These are phyloP conservation scores for Hanseniaspora lachancei DNA, from an alignment of 805 yeast genomes.

Conservation along the genomic window DNA sequence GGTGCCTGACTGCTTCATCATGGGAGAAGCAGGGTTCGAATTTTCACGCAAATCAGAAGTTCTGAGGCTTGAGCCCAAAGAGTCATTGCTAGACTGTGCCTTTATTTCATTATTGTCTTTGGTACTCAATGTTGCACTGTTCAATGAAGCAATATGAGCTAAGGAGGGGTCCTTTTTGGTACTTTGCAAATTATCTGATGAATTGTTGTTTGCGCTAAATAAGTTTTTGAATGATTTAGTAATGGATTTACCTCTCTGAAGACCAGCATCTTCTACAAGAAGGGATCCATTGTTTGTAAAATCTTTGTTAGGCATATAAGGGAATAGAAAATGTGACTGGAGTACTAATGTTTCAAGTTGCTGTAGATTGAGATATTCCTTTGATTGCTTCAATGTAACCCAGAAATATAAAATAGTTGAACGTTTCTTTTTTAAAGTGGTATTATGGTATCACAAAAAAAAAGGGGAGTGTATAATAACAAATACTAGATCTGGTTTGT, in stretches of 20 bases:
- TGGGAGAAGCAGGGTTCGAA: neutral
- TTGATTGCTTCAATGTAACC: too few relatives aligned
- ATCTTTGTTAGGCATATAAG: constrained; percentile 7
- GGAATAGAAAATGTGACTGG: neutral
- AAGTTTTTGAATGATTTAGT: constrained; percentile 23
- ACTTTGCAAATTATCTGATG: neutral
- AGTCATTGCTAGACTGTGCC: neutral
- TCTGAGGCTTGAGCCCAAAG: neutral
- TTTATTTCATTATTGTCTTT: neutral
- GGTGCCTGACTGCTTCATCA: neutral
- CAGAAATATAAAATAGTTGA: too few relatives aligned
- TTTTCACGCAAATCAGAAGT: neutral
- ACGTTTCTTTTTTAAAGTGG: too few relatives aligned
- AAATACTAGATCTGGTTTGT: too few relatives aligned
- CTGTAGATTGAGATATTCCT: too few relatives aligned
- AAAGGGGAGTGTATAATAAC: too few relatives aligned
- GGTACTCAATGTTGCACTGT: neutral
- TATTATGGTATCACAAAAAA: too few relatives aligned
- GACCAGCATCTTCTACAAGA: neutral
- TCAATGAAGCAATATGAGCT: neutral
- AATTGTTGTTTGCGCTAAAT: constrained; percentile 14
- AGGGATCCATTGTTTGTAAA: constrained; percentile 1
- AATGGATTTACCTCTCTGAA: constrained; percentile 20
- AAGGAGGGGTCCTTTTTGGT: neutral
- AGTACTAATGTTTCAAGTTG: too few relatives aligned